Conservation (phyloP, 208 protist species). For the Leishmania guyanensis region DNA sequence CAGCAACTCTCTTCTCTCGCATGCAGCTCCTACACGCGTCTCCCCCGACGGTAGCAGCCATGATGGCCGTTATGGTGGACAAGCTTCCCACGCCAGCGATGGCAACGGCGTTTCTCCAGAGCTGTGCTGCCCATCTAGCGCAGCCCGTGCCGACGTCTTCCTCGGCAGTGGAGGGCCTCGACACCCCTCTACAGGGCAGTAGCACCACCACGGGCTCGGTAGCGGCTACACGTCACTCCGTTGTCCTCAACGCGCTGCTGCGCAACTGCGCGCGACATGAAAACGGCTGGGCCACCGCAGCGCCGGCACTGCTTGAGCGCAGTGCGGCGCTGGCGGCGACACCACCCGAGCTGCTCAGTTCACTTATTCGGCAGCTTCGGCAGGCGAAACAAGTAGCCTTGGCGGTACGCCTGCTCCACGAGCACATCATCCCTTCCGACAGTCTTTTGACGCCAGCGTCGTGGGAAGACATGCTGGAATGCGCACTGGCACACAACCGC, state of each 20-base stretch:
- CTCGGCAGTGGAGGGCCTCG: not conserved
- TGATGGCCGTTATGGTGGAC: slow-evolving; percentile 63
- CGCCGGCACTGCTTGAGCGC: slow-evolving; percentile 44
- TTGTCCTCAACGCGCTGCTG: slow-evolving; percentile 69
- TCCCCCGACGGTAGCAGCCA: slow-evolving; percentile 45
- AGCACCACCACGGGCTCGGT: not conserved
- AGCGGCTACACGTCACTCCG: slow-evolving; percentile 40
- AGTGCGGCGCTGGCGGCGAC: slow-evolving; percentile 35
- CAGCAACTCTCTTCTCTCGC: slow-evolving; percentile 20
- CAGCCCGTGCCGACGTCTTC: not conserved
- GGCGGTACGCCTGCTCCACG: slow-evolving; percentile 65
- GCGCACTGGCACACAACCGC: slow-evolving; percentile 71
- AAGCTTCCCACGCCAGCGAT: slow-evolving; percentile 60
- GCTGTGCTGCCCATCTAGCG: slow-evolving; percentile 25
- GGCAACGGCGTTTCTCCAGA: slow-evolving; percentile 46
- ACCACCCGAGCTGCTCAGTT: slow-evolving; percentile 63
- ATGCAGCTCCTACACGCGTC: slow-evolving; percentile 47
- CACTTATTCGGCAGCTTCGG: slow-evolving; percentile 63
- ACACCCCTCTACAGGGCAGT: not conserved
- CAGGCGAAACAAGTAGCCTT: slow-evolving; percentile 46
- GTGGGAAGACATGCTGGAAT: slow-evolving; percentile 65
- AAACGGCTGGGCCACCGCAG: slow-evolving; percentile 48
- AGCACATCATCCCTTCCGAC: slow-evolving; percentile 66
- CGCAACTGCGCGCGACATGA: slow-evolving; percentile 42
- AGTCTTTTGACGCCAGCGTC: slow-evolving; percentile 43